Evolutionary conservation across 192 early-diverging fungal genomes (phyloP), one percentile per base, ranked within the genome.

Genomic region (Backusella circina): DNA sequence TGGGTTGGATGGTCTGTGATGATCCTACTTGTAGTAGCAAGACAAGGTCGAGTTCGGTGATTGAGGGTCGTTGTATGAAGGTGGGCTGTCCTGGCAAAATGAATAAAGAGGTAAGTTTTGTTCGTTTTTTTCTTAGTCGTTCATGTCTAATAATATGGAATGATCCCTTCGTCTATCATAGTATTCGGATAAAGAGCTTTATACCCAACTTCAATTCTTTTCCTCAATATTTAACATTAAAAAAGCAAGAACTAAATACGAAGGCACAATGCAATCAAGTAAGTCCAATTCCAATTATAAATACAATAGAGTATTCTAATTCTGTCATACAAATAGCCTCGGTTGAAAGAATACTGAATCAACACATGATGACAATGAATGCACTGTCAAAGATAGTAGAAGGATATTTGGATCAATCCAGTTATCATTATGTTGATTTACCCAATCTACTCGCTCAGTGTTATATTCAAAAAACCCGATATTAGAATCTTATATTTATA

Each of bases 151-250:
- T n/a, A n/a, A n/a, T n/a, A n/a, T n/a, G n/a, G n/a, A n/a, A n/a
- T n/a, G n/a, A n/a, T n/a, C n/a, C n/a, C n/a, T n/a, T n/a, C n/a
- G n/a, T 31, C 9, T 54, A 15, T 67, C 12, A n/a, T 73, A 94
- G 89, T 97, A 92, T 75, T 84, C 91, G 32, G 95, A 97, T 75
- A 85, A 82, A 37, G 74, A 71, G 75, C 84, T 99, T 6, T 94
- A 95, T 80, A 92, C 88, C 30, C 96, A 99, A 84, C 73, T 99
- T 31, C 83, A 86, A 65, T 99, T 93, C 76, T 94, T 88, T 73
- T 85, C 88, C 38, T 84, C 85, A 33, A 80, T 96, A 47, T 93
- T 96, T 78, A 84, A 92, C 61, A 64, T 72, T n/a, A 77, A 88
- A 31, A 83, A 88, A 69, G 72, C 82, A 32, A 61, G 74, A 65